Evolutionary conservation across 176 grass and related monocot genomes (phyloP).

Genomic region (Phyllostachys edulis): DNA sequence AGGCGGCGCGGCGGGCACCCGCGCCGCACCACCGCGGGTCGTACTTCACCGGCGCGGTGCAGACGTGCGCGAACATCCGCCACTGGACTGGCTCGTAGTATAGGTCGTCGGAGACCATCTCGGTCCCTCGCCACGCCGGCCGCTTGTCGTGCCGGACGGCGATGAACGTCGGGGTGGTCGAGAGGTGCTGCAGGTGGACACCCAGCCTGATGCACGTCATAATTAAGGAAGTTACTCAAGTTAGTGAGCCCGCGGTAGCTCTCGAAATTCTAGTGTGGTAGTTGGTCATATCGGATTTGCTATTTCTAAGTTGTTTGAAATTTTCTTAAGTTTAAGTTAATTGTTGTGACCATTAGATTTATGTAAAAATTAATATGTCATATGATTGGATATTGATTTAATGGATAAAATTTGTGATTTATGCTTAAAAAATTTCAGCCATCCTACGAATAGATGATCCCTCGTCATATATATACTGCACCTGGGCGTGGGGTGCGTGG

Average conservation of each 20-base stretch:
- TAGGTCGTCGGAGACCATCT: slow-evolving; percentile 48
- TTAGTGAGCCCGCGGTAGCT: background rate
- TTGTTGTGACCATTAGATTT: too few relatives aligned
- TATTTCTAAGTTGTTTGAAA: too few relatives aligned
- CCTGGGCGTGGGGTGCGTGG: too few relatives aligned
- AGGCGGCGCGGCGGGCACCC: slow-evolving; percentile 30
- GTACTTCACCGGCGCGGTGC: slow-evolving; percentile 66
- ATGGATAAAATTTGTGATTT: too few relatives aligned
- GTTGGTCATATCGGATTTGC: too few relatives aligned
- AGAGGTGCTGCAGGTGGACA: slow-evolving; percentile 77
- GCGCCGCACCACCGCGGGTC: slow-evolving; percentile 41
- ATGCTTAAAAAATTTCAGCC: too few relatives aligned
- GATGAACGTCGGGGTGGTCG: slow-evolving; percentile 58
- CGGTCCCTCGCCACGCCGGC: slow-evolving; percentile 52
- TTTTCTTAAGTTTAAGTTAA: too few relatives aligned
- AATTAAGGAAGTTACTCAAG: background rate
- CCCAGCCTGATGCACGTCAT: slow-evolving; percentile 44
- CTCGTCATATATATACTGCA: too few relatives aligned
- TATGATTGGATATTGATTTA: too few relatives aligned
- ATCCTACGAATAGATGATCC: too few relatives aligned
- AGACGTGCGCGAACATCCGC: slow-evolving; percentile 68
- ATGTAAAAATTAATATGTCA: too few relatives aligned
- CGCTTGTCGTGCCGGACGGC: slow-evolving; percentile 5
- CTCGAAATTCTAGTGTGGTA: background rate
- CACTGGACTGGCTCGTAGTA: slow-evolving; percentile 68